These are phyloP conservation scores for Lentinula lateritia DNA, from an alignment of 768 basidiomycete species.

Conservation along the genomic window DNA sequence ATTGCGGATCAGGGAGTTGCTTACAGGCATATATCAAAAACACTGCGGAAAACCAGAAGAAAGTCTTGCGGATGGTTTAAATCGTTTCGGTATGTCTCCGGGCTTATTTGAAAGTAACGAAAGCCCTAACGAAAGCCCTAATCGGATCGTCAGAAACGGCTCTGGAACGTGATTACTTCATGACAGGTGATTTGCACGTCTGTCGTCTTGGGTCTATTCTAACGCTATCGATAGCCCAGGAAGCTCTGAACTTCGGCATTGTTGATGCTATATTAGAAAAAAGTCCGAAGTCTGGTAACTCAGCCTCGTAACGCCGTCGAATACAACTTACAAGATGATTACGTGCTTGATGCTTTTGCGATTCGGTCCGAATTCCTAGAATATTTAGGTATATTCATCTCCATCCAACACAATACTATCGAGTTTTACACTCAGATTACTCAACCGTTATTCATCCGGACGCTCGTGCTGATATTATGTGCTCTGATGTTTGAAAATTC, in stretches of 20 bases:
- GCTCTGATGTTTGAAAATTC: too few species aligned
- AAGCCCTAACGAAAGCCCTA: slow-evolving; percentile 7
- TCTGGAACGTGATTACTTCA: slow-evolving; percentile 91
- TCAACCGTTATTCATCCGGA: too few species aligned
- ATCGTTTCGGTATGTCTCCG: slow-evolving; percentile 66
- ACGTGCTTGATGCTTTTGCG: not conserved
- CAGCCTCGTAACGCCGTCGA: not conserved
- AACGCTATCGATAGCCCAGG: slow-evolving; percentile 51
- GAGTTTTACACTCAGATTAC: not conserved
- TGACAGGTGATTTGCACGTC: slow-evolving; percentile 51
- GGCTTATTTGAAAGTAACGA: slow-evolving; percentile 7
- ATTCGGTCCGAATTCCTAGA: not conserved
- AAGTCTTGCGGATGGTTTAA: slow-evolving; percentile 52
- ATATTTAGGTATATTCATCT: not conserved
- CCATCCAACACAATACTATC: not conserved
- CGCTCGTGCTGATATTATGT: too few species aligned
- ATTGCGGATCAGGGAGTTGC: slow-evolving; percentile 73
- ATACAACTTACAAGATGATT: not conserved
- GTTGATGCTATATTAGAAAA: slow-evolving; percentile 89
- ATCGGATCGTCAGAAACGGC: slow-evolving; percentile 58
- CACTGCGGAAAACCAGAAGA: slow-evolving; percentile 76
- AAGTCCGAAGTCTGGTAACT: slow-evolving; percentile 43
- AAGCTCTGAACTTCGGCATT: slow-evolving; percentile 88
- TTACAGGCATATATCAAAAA: slow-evolving; percentile 85
- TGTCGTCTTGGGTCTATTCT: slow-evolving; percentile 10